Conservation (phyloP, 2,329 filamentous ascomycete genomes). For the Piedraia hortae region DNA sequence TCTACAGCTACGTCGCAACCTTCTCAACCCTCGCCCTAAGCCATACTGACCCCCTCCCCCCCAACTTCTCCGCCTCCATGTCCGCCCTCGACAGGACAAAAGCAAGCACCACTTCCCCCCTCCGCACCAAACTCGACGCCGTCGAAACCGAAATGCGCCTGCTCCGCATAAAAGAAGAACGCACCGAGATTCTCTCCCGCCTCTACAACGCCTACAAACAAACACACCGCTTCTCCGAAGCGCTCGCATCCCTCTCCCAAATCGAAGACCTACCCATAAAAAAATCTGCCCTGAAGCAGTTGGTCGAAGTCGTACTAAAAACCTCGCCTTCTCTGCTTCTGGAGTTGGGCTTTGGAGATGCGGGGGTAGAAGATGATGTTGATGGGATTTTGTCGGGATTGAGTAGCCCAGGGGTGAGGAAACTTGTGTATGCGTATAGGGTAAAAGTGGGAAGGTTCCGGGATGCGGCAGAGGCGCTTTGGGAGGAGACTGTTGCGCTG, state of each 20-base stretch:
- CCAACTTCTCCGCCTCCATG: conserved; percentile 5
- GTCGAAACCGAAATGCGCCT: conserved; percentile 12
- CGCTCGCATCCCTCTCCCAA: conserved; percentile 50
- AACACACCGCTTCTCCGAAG: conserved; percentile 53
- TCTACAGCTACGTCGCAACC: conserved; percentile 56
- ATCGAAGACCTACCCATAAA: conserved; percentile 42
- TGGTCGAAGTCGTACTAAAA: conserved; percentile 22
- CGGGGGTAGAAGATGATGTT: conserved; percentile 35
- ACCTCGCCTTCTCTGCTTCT: conserved; percentile 47
- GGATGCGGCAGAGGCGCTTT: conserved; percentile 34
- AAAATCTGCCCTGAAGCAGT: conserved; percentile 38
- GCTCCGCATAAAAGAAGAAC: conserved; percentile 14
- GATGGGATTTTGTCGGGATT: conserved; percentile 4
- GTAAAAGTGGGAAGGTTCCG: conserved; percentile 66
- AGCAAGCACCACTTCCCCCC: conserved; percentile 8
- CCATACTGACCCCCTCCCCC: conserved; percentile 4
- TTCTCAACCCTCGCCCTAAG: conserved; percentile 31
- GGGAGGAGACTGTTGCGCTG: conserved; percentile 27
- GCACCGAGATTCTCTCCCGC: conserved; percentile 49
- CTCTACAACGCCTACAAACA: conserved; percentile 61
- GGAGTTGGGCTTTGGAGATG: conserved; percentile 36
- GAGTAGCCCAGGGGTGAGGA: conserved; percentile 56
- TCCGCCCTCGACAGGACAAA: conserved; percentile 8
- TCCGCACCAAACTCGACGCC: conserved; percentile 6
- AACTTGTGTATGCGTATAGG: conserved; percentile 76